phyloP scores from a whole-genome alignment of 176 grass and related monocot species.

The Bothriochloa decipiens region DNA sequence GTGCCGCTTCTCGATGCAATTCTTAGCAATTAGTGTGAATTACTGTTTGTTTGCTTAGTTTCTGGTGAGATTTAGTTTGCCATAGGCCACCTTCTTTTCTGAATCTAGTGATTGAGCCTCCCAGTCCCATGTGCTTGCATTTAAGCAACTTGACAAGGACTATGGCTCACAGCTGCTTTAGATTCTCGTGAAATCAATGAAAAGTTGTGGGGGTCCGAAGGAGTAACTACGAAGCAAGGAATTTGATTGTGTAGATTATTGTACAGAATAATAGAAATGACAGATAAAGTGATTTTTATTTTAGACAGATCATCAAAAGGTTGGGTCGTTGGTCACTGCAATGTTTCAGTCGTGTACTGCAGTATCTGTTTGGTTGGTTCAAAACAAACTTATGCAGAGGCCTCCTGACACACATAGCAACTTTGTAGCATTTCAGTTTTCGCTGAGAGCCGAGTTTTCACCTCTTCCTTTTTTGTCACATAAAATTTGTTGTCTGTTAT shows the following conservation, averaged over 20 bases:
- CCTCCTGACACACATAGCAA: not conserved
- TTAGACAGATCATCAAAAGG: not conserved
- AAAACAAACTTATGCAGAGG: not conserved
- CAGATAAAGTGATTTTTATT: not conserved
- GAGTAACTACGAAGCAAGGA: slow-evolving; percentile 24
- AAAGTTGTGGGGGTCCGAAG: not conserved
- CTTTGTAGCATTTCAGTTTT: not conserved
- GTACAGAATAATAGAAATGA: not conserved
- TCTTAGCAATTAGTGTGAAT: not conserved
- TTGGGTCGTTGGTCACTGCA: not conserved
- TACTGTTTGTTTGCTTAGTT: slow-evolving; percentile 21
- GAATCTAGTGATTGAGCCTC: not conserved
- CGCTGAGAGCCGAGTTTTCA: not conserved
- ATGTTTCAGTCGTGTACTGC: not conserved
- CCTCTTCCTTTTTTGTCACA: not conserved
- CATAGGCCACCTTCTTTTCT: slow-evolving; percentile 1
- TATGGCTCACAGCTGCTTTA: slow-evolving; percentile 26
- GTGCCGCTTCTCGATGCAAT: too few relatives aligned
- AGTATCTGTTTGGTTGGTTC: not conserved
- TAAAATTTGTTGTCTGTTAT: not conserved
- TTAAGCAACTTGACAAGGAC: slow-evolving; percentile 32
- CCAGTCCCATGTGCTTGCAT: slow-evolving; percentile 42
- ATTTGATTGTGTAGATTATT: not conserved
- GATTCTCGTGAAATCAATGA: slow-evolving; percentile 3
- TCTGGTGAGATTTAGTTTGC: slow-evolving; percentile 16